These are phyloP conservation scores for Cicer chorassanicum DNA, from an alignment of 306 rosid species.

Conservation along the genomic window DNA sequence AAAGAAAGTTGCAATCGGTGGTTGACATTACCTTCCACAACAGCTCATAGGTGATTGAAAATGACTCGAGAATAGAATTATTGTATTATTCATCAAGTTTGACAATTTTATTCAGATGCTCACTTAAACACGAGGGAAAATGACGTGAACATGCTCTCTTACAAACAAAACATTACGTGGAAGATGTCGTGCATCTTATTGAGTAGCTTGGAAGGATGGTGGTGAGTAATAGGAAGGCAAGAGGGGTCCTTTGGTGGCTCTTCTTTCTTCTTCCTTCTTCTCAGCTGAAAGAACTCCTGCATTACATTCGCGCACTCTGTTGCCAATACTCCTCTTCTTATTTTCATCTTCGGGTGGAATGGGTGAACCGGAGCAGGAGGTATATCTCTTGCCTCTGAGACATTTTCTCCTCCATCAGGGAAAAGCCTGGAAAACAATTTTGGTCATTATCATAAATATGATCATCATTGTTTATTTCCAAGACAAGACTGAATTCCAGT, in stretches of 20 bases:
- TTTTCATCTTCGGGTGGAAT: constrained; percentile 85
- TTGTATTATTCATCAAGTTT: constrained; percentile 16
- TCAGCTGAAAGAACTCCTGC: constrained; percentile 92
- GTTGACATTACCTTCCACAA: constrained; percentile 20
- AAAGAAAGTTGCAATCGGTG: constrained; percentile 16
- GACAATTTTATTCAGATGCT: constrained; percentile 32
- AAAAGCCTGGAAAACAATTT: constrained; percentile 65
- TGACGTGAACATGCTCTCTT: constrained; percentile 23
- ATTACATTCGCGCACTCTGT: constrained; percentile 80
- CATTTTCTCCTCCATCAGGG: constrained; percentile 66
- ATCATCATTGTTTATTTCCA: constrained; percentile 24
- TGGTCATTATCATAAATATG: constrained; percentile 4
- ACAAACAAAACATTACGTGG: constrained; percentile 77
- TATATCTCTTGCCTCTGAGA: constrained; percentile 55
- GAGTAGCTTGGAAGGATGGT: constrained; percentile 68
- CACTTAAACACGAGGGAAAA: constrained; percentile 35
- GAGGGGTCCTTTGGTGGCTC: constrained; percentile 49
- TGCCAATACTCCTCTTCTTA: constrained; percentile 77
- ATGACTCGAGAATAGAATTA: background rate
- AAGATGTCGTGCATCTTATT: constrained; percentile 75
- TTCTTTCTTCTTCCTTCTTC: constrained; percentile 69
- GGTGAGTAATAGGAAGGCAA: constrained; percentile 46
- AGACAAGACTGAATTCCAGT: constrained; percentile 2
- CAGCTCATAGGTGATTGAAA: constrained; percentile 33
- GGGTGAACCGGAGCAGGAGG: constrained; percentile 88